phyloP scores from a whole-genome alignment of 2,329 filamentous ascomycete genomes.

The Ascomycota sp. region DNA sequence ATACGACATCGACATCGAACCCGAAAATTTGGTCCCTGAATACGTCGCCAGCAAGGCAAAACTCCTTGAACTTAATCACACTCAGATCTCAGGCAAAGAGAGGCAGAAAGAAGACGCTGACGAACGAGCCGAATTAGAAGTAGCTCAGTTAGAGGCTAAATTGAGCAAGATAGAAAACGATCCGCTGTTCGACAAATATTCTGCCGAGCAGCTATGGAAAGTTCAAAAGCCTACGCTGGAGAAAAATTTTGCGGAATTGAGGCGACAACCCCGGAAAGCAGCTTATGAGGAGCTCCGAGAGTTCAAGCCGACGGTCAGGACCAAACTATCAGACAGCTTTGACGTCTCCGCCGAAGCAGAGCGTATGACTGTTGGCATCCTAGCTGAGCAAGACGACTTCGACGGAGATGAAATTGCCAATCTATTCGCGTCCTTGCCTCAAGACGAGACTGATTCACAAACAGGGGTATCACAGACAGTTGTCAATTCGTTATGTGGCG shows the following conservation, averaged over 20 bases:
- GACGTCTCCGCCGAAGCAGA: constrained; percentile 36
- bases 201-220: constrained; percentile 47
- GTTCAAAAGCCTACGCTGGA: constrained; percentile 36
- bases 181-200: constrained; percentile 48
- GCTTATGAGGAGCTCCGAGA: constrained; percentile 5
- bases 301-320: constrained; percentile 14
- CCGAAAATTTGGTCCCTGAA: constrained; percentile 51
- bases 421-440: constrained; percentile 39
- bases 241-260: constrained; percentile 34
- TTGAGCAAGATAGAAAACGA: constrained; percentile 60
- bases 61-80: constrained; percentile 30
- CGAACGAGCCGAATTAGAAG: constrained; percentile 20
- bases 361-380: constrained; percentile 35
- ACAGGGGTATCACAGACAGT: constrained; percentile 38
- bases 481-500: constrained; percentile 28
- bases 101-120: not conserved
- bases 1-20: constrained; percentile 53
- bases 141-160: constrained; percentile 51
- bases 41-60: constrained; percentile 58
- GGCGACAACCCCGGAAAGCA: constrained; percentile 13
- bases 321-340: constrained; percentile 1
- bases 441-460: constrained; percentile 34
- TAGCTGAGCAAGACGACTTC: constrained; percentile 33
- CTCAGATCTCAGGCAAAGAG: constrained; percentile 3
- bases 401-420: constrained; percentile 20